These are phyloP conservation scores for Picochlorum sp. DNA, from an alignment of 139 green algal species.

Conservation along the genomic window DNA sequence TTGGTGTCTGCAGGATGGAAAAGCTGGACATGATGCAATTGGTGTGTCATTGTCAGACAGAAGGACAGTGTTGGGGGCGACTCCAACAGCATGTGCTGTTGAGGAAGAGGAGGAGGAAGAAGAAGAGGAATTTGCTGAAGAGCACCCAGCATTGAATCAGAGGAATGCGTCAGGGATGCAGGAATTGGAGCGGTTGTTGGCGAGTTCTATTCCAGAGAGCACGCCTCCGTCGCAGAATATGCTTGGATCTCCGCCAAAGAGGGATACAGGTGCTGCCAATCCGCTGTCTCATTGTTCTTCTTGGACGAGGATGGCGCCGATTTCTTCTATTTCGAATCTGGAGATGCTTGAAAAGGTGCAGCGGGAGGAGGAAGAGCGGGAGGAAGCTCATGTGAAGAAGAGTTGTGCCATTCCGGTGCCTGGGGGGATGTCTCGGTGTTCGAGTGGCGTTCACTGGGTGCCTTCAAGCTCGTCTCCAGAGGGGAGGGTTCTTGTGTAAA, in stretches of 20 bases:
- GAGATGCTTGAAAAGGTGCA: slow-evolving; percentile 7
- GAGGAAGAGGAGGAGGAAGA: no score
- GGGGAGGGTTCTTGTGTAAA: neutral
- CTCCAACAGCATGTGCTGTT: no score
- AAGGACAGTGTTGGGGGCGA: no score
- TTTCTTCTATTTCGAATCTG: slow-evolving; percentile 4
- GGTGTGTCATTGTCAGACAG: no score
- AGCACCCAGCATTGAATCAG: neutral
- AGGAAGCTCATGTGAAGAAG: neutral
- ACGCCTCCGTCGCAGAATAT: slow-evolving; percentile 3
- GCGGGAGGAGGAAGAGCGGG: neutral
- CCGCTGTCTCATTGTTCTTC: slow-evolving; percentile 2
- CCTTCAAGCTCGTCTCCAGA: neutral
- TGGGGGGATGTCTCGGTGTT: neutral
- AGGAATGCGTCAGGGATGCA: neutral
- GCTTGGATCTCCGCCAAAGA: slow-evolving; percentile 1
- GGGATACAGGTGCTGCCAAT: neutral
- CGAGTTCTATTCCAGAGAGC: neutral
- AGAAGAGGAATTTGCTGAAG: no score
- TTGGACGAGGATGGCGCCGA: slow-evolving; percentile 10
- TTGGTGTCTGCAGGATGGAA: no score
- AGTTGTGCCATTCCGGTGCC: neutral
- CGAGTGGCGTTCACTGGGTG: slow-evolving; percentile 1
- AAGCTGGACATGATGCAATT: no score
- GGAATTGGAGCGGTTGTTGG: neutral